phyloP scores from a whole-genome alignment of 2,329 filamentous ascomycete genomes.

The Didymosphaeria variabile region DNA sequence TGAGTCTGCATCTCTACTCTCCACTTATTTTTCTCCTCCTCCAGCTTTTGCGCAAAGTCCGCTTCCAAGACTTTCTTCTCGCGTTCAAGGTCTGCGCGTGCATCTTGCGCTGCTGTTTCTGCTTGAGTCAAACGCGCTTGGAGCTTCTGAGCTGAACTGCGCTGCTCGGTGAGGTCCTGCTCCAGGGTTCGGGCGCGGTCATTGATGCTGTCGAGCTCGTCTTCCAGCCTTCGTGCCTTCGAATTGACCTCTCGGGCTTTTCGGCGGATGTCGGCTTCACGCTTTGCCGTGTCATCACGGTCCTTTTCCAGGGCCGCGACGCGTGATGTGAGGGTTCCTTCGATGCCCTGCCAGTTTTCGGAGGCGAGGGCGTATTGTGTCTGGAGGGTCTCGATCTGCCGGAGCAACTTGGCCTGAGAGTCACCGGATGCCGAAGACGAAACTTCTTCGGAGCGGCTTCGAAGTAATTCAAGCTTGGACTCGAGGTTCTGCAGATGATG shows the following conservation, averaged over 20 bases:
- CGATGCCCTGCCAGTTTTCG: slow-evolving; percentile 97
- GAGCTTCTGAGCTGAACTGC: slow-evolving; percentile 68
- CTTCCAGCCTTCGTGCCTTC: slow-evolving; percentile 75
- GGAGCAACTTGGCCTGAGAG: slow-evolving; percentile 85
- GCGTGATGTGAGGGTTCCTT: slow-evolving; percentile 82
- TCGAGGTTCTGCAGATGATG: slow-evolving; percentile 71
- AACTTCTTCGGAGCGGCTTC: slow-evolving; percentile 85
- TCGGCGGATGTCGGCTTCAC: slow-evolving; percentile 86
- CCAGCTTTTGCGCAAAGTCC: slow-evolving; percentile 66
- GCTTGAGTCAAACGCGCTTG: slow-evolving; percentile 71
- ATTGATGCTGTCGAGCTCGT: slow-evolving; percentile 78
- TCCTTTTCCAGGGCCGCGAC: slow-evolving; percentile 86
- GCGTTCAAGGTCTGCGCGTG: slow-evolving; percentile 64
- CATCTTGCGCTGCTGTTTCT: slow-evolving; percentile 69
- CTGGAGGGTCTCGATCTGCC: slow-evolving; percentile 94
- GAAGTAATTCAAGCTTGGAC: slow-evolving; percentile 87
- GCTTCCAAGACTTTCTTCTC: slow-evolving; percentile 68
- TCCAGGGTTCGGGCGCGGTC: slow-evolving; percentile 71
- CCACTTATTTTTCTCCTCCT: slow-evolving; percentile 72
- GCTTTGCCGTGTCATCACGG: slow-evolving; percentile 81
- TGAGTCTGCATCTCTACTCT: slow-evolving; percentile 56
- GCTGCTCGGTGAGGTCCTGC: slow-evolving; percentile 69
- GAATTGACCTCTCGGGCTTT: slow-evolving; percentile 86
- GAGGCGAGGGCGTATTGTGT: slow-evolving; percentile 94
- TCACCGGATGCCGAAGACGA: slow-evolving; percentile 84